Conservation (phyloP, 257 asterid genomes). For the Penstemon barbatus region DNA sequence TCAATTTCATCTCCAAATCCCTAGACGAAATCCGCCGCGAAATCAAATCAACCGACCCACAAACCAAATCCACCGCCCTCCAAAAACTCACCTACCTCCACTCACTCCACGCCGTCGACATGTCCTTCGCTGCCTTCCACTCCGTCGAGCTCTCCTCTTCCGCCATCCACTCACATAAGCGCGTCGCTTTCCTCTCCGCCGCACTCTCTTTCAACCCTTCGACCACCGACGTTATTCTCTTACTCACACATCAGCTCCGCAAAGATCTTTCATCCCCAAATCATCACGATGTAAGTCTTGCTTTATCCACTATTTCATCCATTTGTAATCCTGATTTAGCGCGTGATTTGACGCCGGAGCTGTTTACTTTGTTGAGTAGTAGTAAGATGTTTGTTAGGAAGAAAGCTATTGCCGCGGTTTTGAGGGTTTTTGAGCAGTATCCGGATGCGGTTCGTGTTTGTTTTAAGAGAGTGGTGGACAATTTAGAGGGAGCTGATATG, state of each 20-base stretch:
- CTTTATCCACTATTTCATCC: slow-evolving; percentile 61
- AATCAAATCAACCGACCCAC: slow-evolving; percentile 75
- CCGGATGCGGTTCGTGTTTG: slow-evolving; percentile 94
- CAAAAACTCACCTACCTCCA: slow-evolving; percentile 80
- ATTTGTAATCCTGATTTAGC: slow-evolving; percentile 78
- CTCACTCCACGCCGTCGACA: slow-evolving; percentile 71
- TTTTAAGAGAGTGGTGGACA: slow-evolving; percentile 84
- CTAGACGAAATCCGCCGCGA: slow-evolving; percentile 91
- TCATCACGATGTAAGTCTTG: slow-evolving; percentile 73
- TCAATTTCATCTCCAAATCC: slow-evolving; percentile 59
- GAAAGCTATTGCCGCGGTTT: slow-evolving; percentile 62
- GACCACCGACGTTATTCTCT: slow-evolving; percentile 82
- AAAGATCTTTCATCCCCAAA: slow-evolving; percentile 75
- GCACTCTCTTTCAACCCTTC: slow-evolving; percentile 70
- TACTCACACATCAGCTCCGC: slow-evolving; percentile 89
- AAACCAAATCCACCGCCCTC: slow-evolving; percentile 71
- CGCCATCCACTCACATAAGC: slow-evolving; percentile 56
- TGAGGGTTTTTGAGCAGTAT: slow-evolving; percentile 68
- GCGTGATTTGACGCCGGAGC: slow-evolving; percentile 78
- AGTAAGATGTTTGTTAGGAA: slow-evolving; percentile 52
- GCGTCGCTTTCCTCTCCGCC: slow-evolving; percentile 75
- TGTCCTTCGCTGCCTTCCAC: slow-evolving; percentile 87
- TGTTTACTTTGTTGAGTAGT: slow-evolving; percentile 64
- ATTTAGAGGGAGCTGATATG: slow-evolving; percentile 63
- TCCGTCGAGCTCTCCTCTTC: slow-evolving; percentile 85